phyloP scores from a whole-genome alignment of 768 basidiomycete genomes.

The Boletus insuetus region DNA sequence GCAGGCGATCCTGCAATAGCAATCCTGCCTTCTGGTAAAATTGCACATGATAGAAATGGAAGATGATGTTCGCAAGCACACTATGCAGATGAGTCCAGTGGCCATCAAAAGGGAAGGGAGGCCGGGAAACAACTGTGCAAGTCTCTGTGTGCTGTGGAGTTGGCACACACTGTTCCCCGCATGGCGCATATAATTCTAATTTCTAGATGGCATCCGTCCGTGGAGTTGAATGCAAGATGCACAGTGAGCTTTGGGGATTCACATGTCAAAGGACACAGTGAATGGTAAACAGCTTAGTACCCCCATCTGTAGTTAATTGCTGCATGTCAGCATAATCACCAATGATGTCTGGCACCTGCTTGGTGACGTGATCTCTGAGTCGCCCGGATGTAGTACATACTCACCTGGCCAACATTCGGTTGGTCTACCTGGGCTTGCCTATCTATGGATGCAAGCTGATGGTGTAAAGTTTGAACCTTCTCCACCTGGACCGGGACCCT shows the following conservation, averaged over 20 bases:
- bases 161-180: not conserved
- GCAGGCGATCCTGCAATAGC: too few relatives aligned
- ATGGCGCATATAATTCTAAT: conserved; percentile 3
- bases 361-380: conserved; percentile 12
- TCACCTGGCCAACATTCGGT: conserved; percentile 17
- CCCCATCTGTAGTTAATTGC: too few relatives aligned
- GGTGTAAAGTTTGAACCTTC: conserved; percentile 13
- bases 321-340: conserved; percentile 20
- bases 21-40: conserved; percentile 14
- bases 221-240: conserved; percentile 9
- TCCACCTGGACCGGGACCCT: conserved; percentile 16
- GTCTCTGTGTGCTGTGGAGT: conserved; percentile 1
- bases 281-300: not conserved
- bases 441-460: conserved; percentile 24
- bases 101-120: conserved; percentile 9
- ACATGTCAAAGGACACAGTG: conserved; percentile 9
- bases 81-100: conserved; percentile 2
- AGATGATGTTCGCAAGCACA: conserved; percentile 12
- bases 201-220: not conserved
- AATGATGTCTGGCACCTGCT: conserved; percentile 16
- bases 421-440: conserved; percentile 10
- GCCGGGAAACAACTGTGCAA: conserved; percentile 9
- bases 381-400: conserved; percentile 3
- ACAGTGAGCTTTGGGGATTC: conserved; percentile 5
- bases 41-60: conserved; percentile 24